These are phyloP conservation scores for Hanseniaspora nectarophila DNA, from an alignment of 805 yeast genomes.

Conservation along the genomic window DNA sequence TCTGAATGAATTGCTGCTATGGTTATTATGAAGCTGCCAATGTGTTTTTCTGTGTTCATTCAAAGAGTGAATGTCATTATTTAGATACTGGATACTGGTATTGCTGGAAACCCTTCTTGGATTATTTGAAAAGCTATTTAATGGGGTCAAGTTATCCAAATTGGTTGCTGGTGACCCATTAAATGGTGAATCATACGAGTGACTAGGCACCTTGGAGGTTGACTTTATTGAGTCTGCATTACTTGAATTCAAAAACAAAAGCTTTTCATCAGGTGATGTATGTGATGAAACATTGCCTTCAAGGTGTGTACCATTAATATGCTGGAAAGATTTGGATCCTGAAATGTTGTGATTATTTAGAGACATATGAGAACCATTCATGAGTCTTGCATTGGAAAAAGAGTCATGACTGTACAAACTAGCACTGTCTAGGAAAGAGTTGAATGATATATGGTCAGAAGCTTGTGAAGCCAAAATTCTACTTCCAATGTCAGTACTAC, in stretches of 20 bases:
- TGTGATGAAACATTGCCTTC: background rate
- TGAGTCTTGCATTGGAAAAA: slow-evolving; percentile 4
- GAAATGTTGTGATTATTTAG: background rate
- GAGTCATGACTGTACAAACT: slow-evolving; percentile 12
- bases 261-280: slow-evolving; percentile 1
- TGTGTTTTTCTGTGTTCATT: slow-evolving; percentile 8
- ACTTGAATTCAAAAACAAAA: background rate
- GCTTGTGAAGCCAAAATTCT: slow-evolving; percentile 2
- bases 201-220: background rate
- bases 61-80: slow-evolving; percentile 5
- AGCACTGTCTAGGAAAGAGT: slow-evolving; percentile 2
- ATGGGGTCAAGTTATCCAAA: background rate
- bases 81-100: background rate
- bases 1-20: background rate
- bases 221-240: background rate
- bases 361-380: background rate
- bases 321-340: background rate
- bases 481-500: background rate
- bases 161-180: background rate
- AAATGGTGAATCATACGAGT: background rate
- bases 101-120: background rate
- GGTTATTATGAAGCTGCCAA: slow-evolving; percentile 7
- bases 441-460: slow-evolving; percentile 5
- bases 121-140: background rate
- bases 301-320: background rate